A percentile compares a stretch with the other conserved stretches of the same genome.
phyloP scores from a whole-genome alignment of 805 yeast genomes.

The Ogataea pini region DNA sequence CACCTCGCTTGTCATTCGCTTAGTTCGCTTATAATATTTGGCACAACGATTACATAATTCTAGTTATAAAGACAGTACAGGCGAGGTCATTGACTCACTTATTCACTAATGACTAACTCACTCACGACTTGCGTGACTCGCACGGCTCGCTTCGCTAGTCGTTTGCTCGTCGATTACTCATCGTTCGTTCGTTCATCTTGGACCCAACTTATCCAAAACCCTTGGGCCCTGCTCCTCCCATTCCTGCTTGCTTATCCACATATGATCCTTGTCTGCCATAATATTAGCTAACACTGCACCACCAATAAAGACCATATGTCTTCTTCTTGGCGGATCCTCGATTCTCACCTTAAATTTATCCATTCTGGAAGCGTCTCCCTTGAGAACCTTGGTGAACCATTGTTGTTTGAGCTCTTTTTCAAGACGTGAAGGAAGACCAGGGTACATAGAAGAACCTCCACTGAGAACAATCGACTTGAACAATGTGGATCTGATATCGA shows the following conservation, averaged over 20 bases:
- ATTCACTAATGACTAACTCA: not conserved
- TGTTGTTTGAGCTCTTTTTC: slow-evolving; percentile 96
- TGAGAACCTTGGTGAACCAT: slow-evolving; percentile 87
- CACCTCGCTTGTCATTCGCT: not conserved
- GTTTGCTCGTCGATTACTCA: no score
- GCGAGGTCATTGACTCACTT: not conserved
- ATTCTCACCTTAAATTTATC: slow-evolving; percentile 93
- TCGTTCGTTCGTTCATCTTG: slow-evolving; percentile 59
- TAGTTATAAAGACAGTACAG: not conserved
- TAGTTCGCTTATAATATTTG: not conserved
- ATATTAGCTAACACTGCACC: slow-evolving; percentile 97
- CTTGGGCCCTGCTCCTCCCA: slow-evolving; percentile 97
- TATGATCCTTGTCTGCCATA: slow-evolving; percentile 97
- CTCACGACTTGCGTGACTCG: not conserved
- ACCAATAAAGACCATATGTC: slow-evolving; percentile 98
- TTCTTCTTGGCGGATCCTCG: slow-evolving; percentile 98
- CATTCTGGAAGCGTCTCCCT: slow-evolving; percentile 82
- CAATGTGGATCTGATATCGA: slow-evolving; percentile 85
- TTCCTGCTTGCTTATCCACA: slow-evolving; percentile 96
- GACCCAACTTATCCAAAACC: slow-evolving; percentile 84
- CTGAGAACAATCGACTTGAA: slow-evolving; percentile 91
- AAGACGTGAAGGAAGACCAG: slow-evolving; percentile 93
- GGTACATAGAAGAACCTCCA: slow-evolving; percentile 99
- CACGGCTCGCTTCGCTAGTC: not conserved
- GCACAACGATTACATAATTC: not conserved